Percentiles rank a stretch among this genome's conserved stretches.
These are phyloP conservation scores for Cystoisospora suis DNA, from an alignment of 169 alveolate species.

Conservation along the genomic window DNA sequence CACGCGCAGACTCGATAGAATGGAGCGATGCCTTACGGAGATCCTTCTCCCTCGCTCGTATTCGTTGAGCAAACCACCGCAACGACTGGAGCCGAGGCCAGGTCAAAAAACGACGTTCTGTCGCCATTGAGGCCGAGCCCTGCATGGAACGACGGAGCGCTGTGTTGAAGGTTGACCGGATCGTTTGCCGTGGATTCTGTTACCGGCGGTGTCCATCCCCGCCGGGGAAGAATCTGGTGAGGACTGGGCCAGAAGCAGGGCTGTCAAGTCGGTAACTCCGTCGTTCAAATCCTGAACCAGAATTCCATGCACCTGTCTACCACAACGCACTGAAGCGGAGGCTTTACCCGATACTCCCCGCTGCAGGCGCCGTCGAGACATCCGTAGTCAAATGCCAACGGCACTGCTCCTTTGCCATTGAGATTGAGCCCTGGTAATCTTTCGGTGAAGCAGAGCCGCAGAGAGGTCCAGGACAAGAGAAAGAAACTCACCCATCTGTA, in stretches of 20 bases:
- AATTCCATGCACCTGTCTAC: no score
- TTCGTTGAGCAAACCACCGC: conserved; percentile 89
- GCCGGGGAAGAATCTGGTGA: not conserved
- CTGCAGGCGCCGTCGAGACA: conserved; percentile 81
- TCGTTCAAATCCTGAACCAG: conserved; percentile 53
- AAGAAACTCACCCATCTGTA: conserved; percentile 77
- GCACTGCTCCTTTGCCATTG: conserved; percentile 81
- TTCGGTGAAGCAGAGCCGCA: not conserved
- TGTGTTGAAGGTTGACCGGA: no score
- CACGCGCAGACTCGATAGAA: conserved; percentile 49
- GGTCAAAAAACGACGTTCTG: conserved; percentile 75
- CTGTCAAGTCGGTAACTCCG: conserved; percentile 59
- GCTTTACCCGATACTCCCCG: conserved; percentile 82
- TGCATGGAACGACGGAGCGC: not conserved
- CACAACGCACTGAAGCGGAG: no score
- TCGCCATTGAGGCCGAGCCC: conserved; percentile 27
- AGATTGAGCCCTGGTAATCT: conserved; percentile 59
- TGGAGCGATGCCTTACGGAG: conserved; percentile 71
- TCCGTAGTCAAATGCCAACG: conserved; percentile 86
- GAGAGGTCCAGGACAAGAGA: not conserved
- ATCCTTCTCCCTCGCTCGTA: conserved; percentile 75
- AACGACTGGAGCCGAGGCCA: conserved; percentile 81
- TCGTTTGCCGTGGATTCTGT: not conserved
- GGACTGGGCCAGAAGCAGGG: conserved; percentile 37
- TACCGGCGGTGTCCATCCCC: not conserved